phyloP scores from a whole-genome alignment of 441 rosid species.

The Breynia disticha region DNA sequence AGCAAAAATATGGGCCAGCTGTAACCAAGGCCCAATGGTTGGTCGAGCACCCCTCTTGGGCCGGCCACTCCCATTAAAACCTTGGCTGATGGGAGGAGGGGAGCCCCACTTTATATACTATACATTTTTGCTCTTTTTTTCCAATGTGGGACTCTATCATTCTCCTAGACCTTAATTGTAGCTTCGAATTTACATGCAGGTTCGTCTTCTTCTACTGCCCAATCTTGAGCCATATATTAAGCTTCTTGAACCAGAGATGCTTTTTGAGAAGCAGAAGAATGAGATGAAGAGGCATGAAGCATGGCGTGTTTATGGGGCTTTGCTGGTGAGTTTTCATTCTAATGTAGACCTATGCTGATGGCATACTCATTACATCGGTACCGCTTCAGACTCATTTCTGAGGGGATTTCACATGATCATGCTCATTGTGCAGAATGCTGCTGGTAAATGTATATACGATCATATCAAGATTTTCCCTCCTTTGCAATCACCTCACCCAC shows the following conservation, averaged over 20 bases:
- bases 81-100: too few species aligned
- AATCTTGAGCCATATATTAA: slow-evolving; percentile 60
- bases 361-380: background rate
- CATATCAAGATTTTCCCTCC: slow-evolving; percentile 64
- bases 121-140: too few species aligned
- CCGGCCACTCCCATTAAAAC: too few species aligned
- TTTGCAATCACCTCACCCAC: slow-evolving; percentile 41
- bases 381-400: background rate
- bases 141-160: too few species aligned
- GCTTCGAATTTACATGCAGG: slow-evolving; percentile 32
- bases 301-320: slow-evolving; percentile 85
- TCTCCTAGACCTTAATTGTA: too few species aligned
- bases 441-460: slow-evolving; percentile 58
- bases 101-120: too few species aligned
- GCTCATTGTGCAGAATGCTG: slow-evolving; percentile 47
- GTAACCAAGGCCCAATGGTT: too few species aligned
- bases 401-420: background rate
- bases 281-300: slow-evolving; percentile 86
- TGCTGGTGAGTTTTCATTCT: slow-evolving; percentile 47
- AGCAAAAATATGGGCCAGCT: too few species aligned
- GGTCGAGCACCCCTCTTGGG: too few species aligned
- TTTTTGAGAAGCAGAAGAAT: slow-evolving; percentile 77
- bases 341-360: background rate
- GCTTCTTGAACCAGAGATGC: slow-evolving; percentile 87
- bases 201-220: slow-evolving; percentile 66